Conservation (phyloP, 1,284 basidiomycete genomes). For the Malassezia nana region DNA sequence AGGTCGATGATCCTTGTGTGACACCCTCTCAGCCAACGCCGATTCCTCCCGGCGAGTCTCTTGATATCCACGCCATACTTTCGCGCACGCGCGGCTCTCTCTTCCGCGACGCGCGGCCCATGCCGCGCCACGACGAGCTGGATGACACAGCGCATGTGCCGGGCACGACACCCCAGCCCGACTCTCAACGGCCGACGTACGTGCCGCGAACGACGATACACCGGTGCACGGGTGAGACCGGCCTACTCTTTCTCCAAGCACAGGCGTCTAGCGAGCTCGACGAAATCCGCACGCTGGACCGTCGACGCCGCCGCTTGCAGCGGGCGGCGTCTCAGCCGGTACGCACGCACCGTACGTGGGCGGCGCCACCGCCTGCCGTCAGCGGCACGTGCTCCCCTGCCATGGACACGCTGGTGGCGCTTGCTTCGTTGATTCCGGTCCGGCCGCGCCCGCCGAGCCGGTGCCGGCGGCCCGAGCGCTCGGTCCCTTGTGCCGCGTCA, state of each 20-base stretch:
- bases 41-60: conserved; percentile 73
- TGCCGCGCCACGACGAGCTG: not conserved
- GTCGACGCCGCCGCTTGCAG: conserved; percentile 16
- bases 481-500: no score
- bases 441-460: no score
- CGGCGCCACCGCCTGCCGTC: not conserved
- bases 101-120: conserved; percentile 20
- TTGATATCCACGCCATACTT: conserved; percentile 65
- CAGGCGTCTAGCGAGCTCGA: conserved; percentile 39
- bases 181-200: conserved; percentile 17
- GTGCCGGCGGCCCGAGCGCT: no score
- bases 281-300: conserved; percentile 40
- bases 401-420: not conserved
- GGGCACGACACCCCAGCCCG: not conserved
- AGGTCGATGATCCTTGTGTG: conserved; percentile 87
- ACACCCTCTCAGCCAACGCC: conserved; percentile 80
- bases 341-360: not conserved
- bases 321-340: not conserved
- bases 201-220: conserved; percentile 30
- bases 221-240: conserved; percentile 34
- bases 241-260: conserved; percentile 40
- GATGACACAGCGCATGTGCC: not conserved
- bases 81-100: conserved; percentile 48
- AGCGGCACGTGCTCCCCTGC: no score
- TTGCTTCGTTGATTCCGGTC: no score